Evolutionary conservation across 257 asterid genomes (phyloP), one percentile per base, ranked within the genome.

Genomic region (Leonotis leonurus): DNA sequence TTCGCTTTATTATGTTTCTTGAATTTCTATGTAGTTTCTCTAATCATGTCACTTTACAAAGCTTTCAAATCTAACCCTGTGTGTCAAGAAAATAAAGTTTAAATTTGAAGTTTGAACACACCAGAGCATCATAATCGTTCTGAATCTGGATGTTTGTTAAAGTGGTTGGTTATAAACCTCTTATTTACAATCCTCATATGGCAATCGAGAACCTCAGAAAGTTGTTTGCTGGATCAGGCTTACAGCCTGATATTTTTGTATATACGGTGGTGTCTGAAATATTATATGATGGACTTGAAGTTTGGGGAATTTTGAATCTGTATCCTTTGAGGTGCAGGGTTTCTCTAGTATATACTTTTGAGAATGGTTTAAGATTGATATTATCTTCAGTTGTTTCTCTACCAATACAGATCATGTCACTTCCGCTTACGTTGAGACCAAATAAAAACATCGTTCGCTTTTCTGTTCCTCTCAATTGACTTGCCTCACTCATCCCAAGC

Each of bases 401-500:
- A 53, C 46, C 36, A 8, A 60, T 36, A 40, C 14, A 13, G 46
- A 66, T 17, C 53, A 56, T 50, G 54, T 43, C 43, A 25, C 27
- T 33, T 64, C 57, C 30, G 57, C 43, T 36, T 56, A 51, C 33
- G 61, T 22, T 70, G 35, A 33, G 54, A 41, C 33, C 74, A 71
- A 50, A 22, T 64, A 66, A 26, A 57, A 25, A 46, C 43, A 54
- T 50, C 37, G 9, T 43, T 45, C 17, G 6, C 33, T 26, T 48
- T 68, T 39, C 20, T 52, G 55, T 32, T 17, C 51, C 37, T 66
- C 64, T 64, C 48, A 59, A 44, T 53, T 64, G 65, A 69, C 63
- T 65, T 22, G 66, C 56, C 40, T 36, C 53, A 58, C 49, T 44
- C 64, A 36, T 50, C 71, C 53, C 29, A 48, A 49, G 27, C 37